A percentile compares a stretch with the other conserved stretches of the same genome.
Evolutionary conservation across 192 early-diverging fungal species (phyloP).

Genomic region (Mortierella hygrophila): DNA sequence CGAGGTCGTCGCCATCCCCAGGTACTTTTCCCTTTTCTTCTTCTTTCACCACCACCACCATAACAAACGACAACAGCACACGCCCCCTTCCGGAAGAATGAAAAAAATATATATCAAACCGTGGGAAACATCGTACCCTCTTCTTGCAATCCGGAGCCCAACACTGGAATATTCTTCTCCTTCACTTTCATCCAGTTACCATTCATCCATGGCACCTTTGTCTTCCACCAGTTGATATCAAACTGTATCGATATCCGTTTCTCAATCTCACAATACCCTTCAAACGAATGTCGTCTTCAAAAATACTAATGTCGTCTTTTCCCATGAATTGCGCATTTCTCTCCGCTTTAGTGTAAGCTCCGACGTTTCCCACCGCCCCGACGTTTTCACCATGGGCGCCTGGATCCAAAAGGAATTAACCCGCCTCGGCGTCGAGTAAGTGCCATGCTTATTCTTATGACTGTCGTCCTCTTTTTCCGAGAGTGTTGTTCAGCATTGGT

Average conservation of each 20-base stretch:
- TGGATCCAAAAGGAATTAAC: constrained; percentile 84
- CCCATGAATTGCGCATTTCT: background rate
- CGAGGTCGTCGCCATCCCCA: constrained; percentile 91
- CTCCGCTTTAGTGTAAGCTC: constrained; percentile 72
- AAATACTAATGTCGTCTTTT: background rate
- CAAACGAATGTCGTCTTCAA: background rate
- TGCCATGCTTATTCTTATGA: constrained; percentile 24
- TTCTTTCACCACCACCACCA: background rate
- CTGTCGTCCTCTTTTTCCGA: no score
- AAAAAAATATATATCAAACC: background rate
- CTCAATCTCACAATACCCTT: background rate
- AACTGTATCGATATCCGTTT: background rate
- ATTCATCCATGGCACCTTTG: background rate
- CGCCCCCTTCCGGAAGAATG: background rate
- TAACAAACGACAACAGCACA: background rate
- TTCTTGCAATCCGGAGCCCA: background rate
- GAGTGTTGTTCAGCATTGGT: background rate
- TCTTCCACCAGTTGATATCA: background rate
- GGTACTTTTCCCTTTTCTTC: constrained; percentile 57
- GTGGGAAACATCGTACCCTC: background rate
- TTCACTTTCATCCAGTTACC: background rate
- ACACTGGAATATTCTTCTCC: background rate
- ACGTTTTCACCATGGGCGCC: constrained; percentile 92
- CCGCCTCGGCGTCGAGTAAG: constrained; percentile 73
- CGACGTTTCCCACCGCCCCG: constrained; percentile 78